Base-by-base conservation (phyloP, 164 flowering plant species). In the Stephania cephalantha region DNA sequence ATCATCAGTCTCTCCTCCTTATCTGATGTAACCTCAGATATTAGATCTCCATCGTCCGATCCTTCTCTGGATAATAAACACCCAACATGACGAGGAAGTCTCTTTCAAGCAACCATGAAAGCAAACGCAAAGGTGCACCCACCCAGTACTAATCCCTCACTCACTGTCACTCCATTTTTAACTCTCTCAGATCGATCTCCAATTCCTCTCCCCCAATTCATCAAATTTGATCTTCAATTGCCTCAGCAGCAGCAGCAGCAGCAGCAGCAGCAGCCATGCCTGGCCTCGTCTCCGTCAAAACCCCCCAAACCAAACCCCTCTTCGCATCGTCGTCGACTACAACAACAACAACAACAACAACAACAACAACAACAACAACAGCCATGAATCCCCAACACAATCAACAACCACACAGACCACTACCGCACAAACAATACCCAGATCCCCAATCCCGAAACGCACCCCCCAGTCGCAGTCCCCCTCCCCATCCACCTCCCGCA, bases 201-300 rank as follows among this genome's bases (percentile, higher is more conserved):
- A 9, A 55, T 1, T 9, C 7, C 8, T 44, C 71, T 22, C 45
- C 46, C 22, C 55, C 12, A 46, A 52, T 30, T 9, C 12, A 50
- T 31, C 46, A n/a, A 52, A 74, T 52, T 58, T 35, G 42, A 35
- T 35, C 20, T 15, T n/a, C 20, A 74, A 17, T 70, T 17, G 18
- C 71, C 17, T 29, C 9, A 11, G 7, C 20, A 67, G 31, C 31
- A 22, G 31, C 18, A n/a, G n/a, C n/a, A n/a, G n/a, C n/a, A n/a
- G n/a, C n/a, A n/a, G 46, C 9, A 11, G 7, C 20, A 67, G 31
- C 31, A 22, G 31, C 18, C 53, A 90, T 90, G 93, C 92, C 95
- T 17, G 93, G 92, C 1, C 65, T 89, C 17, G 95, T 87, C 9
- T 90, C 94, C 20, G 86, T 90, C 64, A 88, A 90, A 76, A 90